Evolutionary conservation across 495 filamentous ascomycete genomes (phyloP).

Genomic region (Podospora pseudocomata): DNA sequence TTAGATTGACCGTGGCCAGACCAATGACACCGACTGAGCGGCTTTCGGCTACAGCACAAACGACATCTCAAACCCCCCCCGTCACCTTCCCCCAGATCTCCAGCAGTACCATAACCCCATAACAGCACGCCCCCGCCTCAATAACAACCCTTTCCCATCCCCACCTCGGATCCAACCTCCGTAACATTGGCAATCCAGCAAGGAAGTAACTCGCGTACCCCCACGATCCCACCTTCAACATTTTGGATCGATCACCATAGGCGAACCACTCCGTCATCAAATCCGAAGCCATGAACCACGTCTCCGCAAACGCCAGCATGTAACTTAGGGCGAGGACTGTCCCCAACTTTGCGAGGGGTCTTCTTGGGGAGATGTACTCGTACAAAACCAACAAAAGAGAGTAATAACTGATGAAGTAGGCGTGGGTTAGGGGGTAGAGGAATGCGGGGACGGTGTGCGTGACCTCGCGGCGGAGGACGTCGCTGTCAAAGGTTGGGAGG

Average conservation of each 20-base stretch:
- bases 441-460: background rate
- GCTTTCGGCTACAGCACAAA: background rate
- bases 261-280: background rate
- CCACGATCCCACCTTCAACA: background rate
- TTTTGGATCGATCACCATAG: background rate
- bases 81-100: background rate
- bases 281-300: background rate
- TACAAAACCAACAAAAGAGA: background rate
- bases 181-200: background rate
- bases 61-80: background rate
- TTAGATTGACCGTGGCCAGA: too few species aligned
- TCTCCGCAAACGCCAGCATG: background rate
- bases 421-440: background rate
- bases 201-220: background rate
- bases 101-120: background rate
- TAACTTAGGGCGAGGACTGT: background rate
- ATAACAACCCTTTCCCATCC: background rate
- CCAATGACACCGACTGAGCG: background rate
- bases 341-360: background rate
- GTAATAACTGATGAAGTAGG: background rate
- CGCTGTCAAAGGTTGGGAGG: background rate
- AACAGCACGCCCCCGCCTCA: background rate
- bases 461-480: background rate
- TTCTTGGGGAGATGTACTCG: background rate
- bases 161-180: background rate